These are phyloP conservation scores for Exophiala sp. DNA, from an alignment of 2,329 filamentous ascomycete species.

Conservation along the genomic window DNA sequence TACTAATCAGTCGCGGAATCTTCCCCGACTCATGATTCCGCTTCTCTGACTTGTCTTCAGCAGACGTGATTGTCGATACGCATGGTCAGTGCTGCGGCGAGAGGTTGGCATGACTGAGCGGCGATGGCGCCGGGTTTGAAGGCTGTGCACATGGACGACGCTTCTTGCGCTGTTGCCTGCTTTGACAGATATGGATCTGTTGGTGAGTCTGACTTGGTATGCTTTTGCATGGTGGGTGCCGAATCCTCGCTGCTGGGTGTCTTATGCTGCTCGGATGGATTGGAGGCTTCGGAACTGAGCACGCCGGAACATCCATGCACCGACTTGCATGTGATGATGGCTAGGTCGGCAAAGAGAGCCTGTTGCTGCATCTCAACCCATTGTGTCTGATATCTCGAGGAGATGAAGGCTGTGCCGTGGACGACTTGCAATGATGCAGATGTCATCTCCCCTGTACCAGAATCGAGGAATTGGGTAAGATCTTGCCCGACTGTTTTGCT, in stretches of 20 bases:
- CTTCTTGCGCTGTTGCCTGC: not conserved
- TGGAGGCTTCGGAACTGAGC: not conserved
- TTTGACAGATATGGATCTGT: not conserved
- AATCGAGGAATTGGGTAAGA: not conserved
- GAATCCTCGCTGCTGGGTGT: constrained; percentile 13
- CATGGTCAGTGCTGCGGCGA: constrained; percentile 15
- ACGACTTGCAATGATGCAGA: not conserved
- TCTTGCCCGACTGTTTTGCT: not conserved
- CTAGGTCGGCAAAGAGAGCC: constrained; percentile 8
- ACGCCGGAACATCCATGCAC: constrained; percentile 38
- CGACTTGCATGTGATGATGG: constrained; percentile 34
- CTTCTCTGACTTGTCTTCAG: too few relatives aligned
- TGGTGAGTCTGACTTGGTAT: not conserved
- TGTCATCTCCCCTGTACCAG: not conserved
- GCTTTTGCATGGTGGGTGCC: not conserved
- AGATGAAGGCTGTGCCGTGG: constrained; percentile 21
- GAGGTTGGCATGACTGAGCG: constrained; percentile 3
- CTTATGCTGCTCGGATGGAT: not conserved
- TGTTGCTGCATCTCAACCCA: constrained; percentile 6
- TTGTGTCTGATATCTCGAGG: not conserved
- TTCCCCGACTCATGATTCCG: too few relatives aligned
- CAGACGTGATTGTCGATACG: constrained; percentile 6
- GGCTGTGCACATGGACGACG: not conserved
- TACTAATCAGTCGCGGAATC: too few relatives aligned
- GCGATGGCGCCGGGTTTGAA: not conserved